phyloP scores from a whole-genome alignment of 1,139 yeast genomes.

The Zygoascus hellenicus region DNA sequence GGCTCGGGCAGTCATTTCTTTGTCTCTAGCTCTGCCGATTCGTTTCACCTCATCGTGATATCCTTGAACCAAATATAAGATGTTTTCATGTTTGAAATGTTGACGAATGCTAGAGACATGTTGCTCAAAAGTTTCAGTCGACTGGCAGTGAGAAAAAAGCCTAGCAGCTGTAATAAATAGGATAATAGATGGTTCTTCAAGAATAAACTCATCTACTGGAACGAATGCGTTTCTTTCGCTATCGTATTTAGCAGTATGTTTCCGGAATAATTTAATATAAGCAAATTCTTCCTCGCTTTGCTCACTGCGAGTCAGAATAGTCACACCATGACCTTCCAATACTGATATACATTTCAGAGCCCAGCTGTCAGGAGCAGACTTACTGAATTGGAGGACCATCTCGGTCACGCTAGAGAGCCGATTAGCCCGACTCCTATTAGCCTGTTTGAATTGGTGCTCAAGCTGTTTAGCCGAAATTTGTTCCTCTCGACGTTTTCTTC shows the following conservation, averaged over 20 bases:
- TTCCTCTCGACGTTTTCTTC: background rate
- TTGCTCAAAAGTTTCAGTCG: background rate
- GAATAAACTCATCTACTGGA: conserved; percentile 16
- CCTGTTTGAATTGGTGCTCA: conserved; percentile 2
- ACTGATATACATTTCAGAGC: conserved; percentile 1
- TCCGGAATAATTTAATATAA: conserved; percentile 17
- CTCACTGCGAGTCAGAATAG: background rate
- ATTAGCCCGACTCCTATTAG: conserved; percentile 1
- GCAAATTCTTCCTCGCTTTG: conserved; percentile 3
- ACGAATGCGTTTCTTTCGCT: conserved; percentile 18
- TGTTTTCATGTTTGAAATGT: conserved; percentile 10
- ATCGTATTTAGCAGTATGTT: conserved; percentile 18
- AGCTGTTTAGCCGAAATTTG: background rate
- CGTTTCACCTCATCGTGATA: conserved; percentile 17
- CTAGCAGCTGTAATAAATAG: conserved; percentile 14
- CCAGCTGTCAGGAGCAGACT: conserved; percentile 9
- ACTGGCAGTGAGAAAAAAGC: conserved; percentile 8
- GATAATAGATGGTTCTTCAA: conserved; percentile 15
- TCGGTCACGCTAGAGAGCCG: conserved; percentile 16
- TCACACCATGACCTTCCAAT: conserved; percentile 5
- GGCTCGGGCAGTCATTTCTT: conserved; percentile 20
- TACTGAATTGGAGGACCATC: conserved; percentile 17
- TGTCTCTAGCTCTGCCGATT: conserved; percentile 16
- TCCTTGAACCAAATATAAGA: conserved; percentile 26
- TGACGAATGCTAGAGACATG: conserved; percentile 16